Base-by-base conservation (phyloP, 768 basidiomycete genomes). In the Boletus sp. region DNA sequence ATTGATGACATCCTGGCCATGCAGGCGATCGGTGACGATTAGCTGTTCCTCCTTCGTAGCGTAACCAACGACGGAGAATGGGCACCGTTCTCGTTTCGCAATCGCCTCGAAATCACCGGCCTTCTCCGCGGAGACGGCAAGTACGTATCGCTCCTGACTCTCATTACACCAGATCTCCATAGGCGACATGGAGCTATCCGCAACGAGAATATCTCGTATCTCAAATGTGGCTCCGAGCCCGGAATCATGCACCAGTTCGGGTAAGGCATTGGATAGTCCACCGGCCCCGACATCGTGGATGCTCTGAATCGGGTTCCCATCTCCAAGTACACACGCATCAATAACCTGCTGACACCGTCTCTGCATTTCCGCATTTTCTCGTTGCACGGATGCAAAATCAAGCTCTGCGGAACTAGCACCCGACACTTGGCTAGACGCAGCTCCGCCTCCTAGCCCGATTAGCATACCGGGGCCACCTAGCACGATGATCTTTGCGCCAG, bases 81-180 rank as follows among this genome's bases (percentile, higher is more conserved):
- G 96, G 69, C 94, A 96, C 50, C 97, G 79, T 70, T 99, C 97
- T 63, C 97, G 82, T 68, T 80, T 80, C 3, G 92, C 92, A 44
- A 98, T 87, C 12, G 64, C 74, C 64, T 86, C 85, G 73, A 99
- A 98, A 5, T 75, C 71, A 2, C 74, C 71, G 20, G 85, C 76
- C 55, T 81, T 82, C 17, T 82, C 79, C 2, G 84, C 83, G 1
- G 84, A 83, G 57, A 99, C 82, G 9, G 97, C 97, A 32, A 98
- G 81, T 30, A 98, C 97, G 69, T 98, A 99, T 39, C 97, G 87
- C 67, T 98, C 97, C 76, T 98, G 97, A 61, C 87, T 90, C 75
- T 99, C 97, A 74, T 99, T 99, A 70, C 97, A 98, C 97, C 97
- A 99, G 49, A 98, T 98, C 75, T 98, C 96, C 96, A 99, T 98